phyloP scores from a whole-genome alignment of 345 rosid genomes.

The Corymbia maculata region DNA sequence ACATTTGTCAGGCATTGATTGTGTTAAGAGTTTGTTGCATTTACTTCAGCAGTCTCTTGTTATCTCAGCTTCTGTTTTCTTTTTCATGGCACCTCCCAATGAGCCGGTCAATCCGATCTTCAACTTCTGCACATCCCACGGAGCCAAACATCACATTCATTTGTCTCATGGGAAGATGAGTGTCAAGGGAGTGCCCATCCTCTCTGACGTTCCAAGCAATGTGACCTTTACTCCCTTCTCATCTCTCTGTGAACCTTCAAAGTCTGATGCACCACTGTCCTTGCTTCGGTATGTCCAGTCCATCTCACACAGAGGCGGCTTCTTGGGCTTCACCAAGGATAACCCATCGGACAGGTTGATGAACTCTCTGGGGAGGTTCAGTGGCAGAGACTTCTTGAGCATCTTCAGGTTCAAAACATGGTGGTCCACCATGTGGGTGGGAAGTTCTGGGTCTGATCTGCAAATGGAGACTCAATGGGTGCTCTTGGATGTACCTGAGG shows the following conservation, averaged over 20 bases:
- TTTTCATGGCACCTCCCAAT: background rate
- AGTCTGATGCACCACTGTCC: slow-evolving; percentile 29
- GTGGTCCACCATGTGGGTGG: slow-evolving; percentile 86
- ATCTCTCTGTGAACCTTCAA: slow-evolving; percentile 15
- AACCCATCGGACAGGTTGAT: slow-evolving; percentile 22
- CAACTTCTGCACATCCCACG: background rate
- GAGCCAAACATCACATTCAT: background rate
- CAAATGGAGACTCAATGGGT: slow-evolving; percentile 77
- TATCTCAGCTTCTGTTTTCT: background rate
- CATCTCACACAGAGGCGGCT: slow-evolving; percentile 47
- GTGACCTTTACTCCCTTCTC: slow-evolving; percentile 40
- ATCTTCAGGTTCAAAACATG: slow-evolving; percentile 76
- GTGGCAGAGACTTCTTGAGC: slow-evolving; percentile 40
- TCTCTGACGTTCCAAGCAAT: slow-evolving; percentile 58
- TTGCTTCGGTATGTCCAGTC: slow-evolving; percentile 36
- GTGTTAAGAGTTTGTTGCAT: background rate
- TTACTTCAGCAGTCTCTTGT: background rate
- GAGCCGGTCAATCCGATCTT: background rate
- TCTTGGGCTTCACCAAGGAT: slow-evolving; percentile 43
- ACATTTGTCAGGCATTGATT: background rate
- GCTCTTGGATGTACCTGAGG: slow-evolving; percentile 56
- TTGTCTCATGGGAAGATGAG: slow-evolving; percentile 28
- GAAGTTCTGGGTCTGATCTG: slow-evolving; percentile 64
- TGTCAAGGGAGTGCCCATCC: slow-evolving; percentile 38
- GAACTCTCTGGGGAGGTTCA: slow-evolving; percentile 61